phyloP scores from a whole-genome alignment of 2,329 filamentous ascomycete species.

The Fusarium sarcochroum region DNA sequence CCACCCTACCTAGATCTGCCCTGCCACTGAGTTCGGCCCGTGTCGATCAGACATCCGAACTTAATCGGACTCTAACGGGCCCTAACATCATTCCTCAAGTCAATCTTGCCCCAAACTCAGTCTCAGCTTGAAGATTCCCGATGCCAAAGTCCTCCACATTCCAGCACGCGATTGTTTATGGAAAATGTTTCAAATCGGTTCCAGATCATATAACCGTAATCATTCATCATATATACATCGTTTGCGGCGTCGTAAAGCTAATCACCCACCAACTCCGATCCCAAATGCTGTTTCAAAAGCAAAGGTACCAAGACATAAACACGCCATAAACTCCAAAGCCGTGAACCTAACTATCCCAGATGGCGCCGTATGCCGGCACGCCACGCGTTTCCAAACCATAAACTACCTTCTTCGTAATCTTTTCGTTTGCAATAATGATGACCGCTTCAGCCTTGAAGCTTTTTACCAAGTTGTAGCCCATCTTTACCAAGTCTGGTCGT shows the following conservation, averaged over 20 bases:
- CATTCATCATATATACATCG: constrained; percentile 20
- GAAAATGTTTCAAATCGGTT: constrained; percentile 6
- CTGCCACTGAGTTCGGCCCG: not conserved
- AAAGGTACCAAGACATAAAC: not conserved
- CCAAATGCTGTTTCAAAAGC: not conserved
- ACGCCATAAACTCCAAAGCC: constrained; percentile 6
- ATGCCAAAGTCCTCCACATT: constrained; percentile 21
- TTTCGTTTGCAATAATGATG: constrained; percentile 79
- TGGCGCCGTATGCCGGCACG: constrained; percentile 78
- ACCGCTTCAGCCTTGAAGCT: constrained; percentile 76
- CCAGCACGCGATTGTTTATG: not conserved
- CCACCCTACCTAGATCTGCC: not conserved
- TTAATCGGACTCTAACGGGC: constrained; percentile 23
- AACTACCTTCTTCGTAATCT: constrained; percentile 76
- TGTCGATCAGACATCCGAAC: constrained; percentile 16
- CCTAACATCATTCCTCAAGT: not conserved
- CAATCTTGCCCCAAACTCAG: constrained; percentile 18
- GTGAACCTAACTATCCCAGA: constrained; percentile 70
- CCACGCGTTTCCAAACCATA: constrained; percentile 77
- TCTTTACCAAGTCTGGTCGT: constrained; percentile 68
- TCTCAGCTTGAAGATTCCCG: constrained; percentile 8
- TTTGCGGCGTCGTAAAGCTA: constrained; percentile 4
- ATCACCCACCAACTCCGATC: not conserved
- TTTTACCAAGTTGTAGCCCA: constrained; percentile 67
- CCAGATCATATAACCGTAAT: constrained; percentile 10